Conservation (phyloP, 306 rosid species). For the Fragaria nilgerrensis region DNA sequence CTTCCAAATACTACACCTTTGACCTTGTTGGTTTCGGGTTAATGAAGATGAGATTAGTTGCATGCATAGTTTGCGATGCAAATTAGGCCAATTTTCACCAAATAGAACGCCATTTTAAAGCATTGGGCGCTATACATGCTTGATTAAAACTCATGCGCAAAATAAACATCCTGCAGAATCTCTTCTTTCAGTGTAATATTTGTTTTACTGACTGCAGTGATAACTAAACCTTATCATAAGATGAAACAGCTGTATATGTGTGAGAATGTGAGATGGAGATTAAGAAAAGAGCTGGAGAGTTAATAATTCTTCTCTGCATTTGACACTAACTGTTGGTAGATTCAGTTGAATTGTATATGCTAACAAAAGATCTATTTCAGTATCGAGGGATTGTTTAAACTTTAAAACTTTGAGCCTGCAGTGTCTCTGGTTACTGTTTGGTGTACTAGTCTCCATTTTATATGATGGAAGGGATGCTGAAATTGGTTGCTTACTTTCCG, state of each 20-base stretch:
- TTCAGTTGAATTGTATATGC: not conserved
- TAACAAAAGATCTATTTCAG: not conserved
- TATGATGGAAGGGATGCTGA: constrained; percentile 6
- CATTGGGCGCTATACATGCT: not conserved
- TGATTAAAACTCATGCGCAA: not conserved
- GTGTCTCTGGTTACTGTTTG: constrained; percentile 2
- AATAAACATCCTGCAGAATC: not conserved
- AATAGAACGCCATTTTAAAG: not conserved
- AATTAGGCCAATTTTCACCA: not conserved
- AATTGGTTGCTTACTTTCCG: not conserved
- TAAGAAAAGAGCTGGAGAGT: not conserved
- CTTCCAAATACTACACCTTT: not conserved
- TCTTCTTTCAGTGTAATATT: not conserved
- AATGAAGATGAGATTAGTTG: not conserved
- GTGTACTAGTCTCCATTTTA: not conserved
- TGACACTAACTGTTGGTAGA: not conserved
- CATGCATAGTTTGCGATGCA: not conserved
- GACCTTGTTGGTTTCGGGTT: not conserved
- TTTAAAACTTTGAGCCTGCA: not conserved
- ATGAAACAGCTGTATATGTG: not conserved
- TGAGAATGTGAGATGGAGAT: not conserved
- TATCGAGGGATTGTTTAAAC: not conserved
- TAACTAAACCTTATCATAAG: not conserved
- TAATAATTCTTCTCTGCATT: not conserved
- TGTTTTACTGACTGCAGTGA: not conserved